Evolutionary conservation across 345 rosid species (phyloP), one percentile per base, ranked within the genome.

Genomic region (Ricinus communis): DNA sequence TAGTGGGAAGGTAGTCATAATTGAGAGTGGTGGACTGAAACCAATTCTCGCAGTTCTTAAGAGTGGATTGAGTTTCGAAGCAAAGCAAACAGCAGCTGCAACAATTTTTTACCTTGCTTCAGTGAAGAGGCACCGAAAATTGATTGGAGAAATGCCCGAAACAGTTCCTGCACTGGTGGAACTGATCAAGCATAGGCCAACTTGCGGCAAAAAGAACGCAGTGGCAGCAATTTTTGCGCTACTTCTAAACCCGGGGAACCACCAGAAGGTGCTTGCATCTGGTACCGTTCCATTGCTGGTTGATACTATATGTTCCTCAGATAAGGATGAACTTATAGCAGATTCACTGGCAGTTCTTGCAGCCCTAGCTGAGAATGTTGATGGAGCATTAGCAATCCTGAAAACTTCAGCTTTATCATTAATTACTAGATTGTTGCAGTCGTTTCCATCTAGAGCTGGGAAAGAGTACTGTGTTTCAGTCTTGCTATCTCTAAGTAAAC

Each of bases 271-370:
- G 9, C 69, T 93, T 1, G 82, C 77, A 2, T 79, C 90, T 5
- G 96, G 97, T 5, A 49, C 73, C 8, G 79, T 89, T 54, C 91
- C 87, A 10, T 21, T 81, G 45, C 84, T 93, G 18, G 67, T 82
- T 0, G 82, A 85, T 28, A 38, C 84, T 0, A 5, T 89, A 28
- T 63, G 74, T 47, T 83, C 84, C 18, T 81, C 84, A 0, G 79
- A 85, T 14, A 91, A 67, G 5, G 60, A 79, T 1, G 97, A 87
- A 25, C 87, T 91, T 0, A 49, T 80, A 62, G 64, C 81, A 12
- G 96, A 93, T 75, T 79, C 87, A 15, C 67, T 91, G 38, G 97
- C 96, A 7, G 87, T 89, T 61, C 74, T 93, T 4, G 88, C 90
- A 38, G 59, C 83, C 38, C 18, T 91, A 25, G 82, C 92, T 0